Evolutionary conservation across 176 grass and related monocot genomes (phyloP), one percentile per base, ranked within the genome.

Genomic region (Olyra latifolia): DNA sequence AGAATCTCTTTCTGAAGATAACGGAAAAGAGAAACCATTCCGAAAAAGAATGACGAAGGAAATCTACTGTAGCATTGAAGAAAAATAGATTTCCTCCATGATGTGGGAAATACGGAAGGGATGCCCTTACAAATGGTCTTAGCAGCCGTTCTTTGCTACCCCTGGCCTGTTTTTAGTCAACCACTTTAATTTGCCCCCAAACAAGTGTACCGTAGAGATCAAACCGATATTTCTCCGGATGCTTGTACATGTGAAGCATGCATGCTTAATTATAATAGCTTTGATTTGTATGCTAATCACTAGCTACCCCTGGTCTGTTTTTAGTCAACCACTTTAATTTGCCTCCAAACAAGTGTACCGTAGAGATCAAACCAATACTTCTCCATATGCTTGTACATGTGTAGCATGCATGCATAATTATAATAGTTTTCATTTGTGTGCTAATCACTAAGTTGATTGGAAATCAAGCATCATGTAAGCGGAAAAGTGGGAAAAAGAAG

Each of bases 91-190:
- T n/a, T n/a, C n/a, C n/a, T n/a, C n/a, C n/a, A n/a, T n/a, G n/a
- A n/a, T n/a, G n/a, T n/a, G n/a, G n/a, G n/a, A n/a, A n/a, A n/a
- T n/a, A n/a, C n/a, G n/a, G n/a, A n/a, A n/a, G n/a, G n/a, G n/a
- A n/a, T n/a, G n/a, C n/a, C n/a, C n/a, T n/a, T n/a, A n/a, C n/a
- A n/a, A 14, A 67, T 4, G 42, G 10, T 11, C 25, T 71, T 74
- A 71, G 11, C 5, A 78, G 66, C 86, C 79, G 49, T 87, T 77
- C 79, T 82, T 82, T 82, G 32, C 25, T 54, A 56, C 58, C 32
- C 32, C 38, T 35, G 30, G 46, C 4, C 24, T 44, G n/a, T 82
- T 77, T 25, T 64, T 54, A 70, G 74, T 80, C 47, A 38, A 35
- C 22, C 3, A 63, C 72, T 82, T 87, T 56, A 19, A 41, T 55